Base-by-base conservation (phyloP, 2,329 filamentous ascomycete species). In the Neurospora crassa region DNA sequence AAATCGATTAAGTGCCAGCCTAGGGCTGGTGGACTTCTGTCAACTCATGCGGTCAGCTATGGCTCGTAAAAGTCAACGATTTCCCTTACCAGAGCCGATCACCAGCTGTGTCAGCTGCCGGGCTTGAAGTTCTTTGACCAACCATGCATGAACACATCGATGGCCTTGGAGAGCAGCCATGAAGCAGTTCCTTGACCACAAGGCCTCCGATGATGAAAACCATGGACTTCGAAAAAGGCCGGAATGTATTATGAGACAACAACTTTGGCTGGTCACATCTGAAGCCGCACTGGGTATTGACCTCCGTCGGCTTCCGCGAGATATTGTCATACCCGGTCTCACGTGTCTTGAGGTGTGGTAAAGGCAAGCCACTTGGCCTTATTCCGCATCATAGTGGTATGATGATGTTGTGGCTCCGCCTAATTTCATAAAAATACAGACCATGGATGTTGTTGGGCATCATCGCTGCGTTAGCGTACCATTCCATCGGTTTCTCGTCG, bases 371-470 rank as follows among this genome's bases (percentile, higher is more conserved):
- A 63, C 24, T 34, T 18, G 53, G 24, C 16, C 8, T 63, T 34
- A 14, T 11, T 63, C 29, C 53, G 53, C 16, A 63, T 63, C 53
- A 63, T 63, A 63, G 2, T 63, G 53, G 53, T 34, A 37, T 24
- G 53, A 63, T 29, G 24, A 34, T 63, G 29, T 63, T 18, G 11
- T 8, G 24, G 29, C 18, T 63, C 29, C 53, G 53, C 68, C 42
- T 34, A 59, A 69, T 11, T 40, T 34, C 6, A 53, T 14, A 34
- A 6, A 34, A 53, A 14, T 53, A 18, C 11, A 53, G 29, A 34
- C 11, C 40, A 40, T 47, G 11, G 68, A 69, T 29, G 4, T 43
- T 68, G 68, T 73, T 73, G 69, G 72, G 72, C 72, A 73, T 53
- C 53, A 63, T 37, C 24, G 53, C 16, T 63, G 14, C 29, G 16